These are phyloP conservation scores for Podila epicladia DNA, from an alignment of 192 early-diverging fungal genomes.

Conservation along the genomic window DNA sequence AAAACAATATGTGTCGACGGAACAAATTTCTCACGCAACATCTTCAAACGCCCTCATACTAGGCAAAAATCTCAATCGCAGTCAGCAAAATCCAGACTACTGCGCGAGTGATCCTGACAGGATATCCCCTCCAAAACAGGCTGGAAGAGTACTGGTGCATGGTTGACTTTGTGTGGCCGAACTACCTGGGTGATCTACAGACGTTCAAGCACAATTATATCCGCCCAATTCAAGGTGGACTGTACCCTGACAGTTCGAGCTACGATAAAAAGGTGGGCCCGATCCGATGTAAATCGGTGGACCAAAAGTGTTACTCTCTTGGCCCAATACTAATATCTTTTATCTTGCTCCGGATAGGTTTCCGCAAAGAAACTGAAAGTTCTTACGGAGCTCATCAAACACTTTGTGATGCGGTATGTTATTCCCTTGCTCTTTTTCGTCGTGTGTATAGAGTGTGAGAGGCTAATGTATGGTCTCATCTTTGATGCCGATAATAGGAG, in stretches of 20 bases:
- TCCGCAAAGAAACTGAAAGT: constrained; percentile 60
- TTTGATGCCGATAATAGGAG: constrained; percentile 38
- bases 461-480: background rate
- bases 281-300: no score
- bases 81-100: constrained; percentile 60
- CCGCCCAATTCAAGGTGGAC: constrained; percentile 67
- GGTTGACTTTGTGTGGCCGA: constrained; percentile 79
- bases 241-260: constrained; percentile 61
- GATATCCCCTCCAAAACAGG: constrained; percentile 87
- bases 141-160: constrained; percentile 83
- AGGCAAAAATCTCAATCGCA: constrained; percentile 30
- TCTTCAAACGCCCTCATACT: background rate
- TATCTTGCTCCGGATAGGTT: background rate
- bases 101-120: constrained; percentile 79
- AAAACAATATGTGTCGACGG: background rate
- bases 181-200: constrained; percentile 62
- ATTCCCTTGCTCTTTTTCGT: background rate
- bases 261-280: constrained; percentile 33
- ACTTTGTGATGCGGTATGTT: constrained; percentile 62
- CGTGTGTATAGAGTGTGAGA: background rate
- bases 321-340: background rate
- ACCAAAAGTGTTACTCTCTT: no score
- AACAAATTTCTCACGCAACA: no score
- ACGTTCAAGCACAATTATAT: constrained; percentile 67
- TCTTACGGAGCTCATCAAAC: constrained; percentile 70